Percentiles rank a stretch among this genome's conserved stretches.
phyloP scores from a whole-genome alignment of 345 rosid genomes.

The Eucalyptus virginea region DNA sequence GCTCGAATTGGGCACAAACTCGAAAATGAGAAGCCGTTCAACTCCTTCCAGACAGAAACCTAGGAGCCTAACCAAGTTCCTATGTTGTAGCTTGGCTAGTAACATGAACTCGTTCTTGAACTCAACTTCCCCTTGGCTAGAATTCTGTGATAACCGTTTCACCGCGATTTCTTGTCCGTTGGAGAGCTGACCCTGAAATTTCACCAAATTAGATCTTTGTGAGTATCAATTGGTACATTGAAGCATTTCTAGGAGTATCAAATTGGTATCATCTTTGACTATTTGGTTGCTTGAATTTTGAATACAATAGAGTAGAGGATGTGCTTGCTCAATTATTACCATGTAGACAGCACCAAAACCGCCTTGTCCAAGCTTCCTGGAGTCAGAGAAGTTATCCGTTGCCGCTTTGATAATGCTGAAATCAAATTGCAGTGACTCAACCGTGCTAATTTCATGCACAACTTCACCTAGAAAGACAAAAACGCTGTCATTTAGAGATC shows the following conservation, averaged over 20 bases:
- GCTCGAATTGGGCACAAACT: slow-evolving; percentile 29
- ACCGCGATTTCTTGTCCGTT: slow-evolving; percentile 14
- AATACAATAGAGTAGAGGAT: too few species aligned
- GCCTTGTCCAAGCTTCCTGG: too few species aligned
- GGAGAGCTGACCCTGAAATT: slow-evolving; percentile 3
- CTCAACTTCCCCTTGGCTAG: slow-evolving; percentile 23
- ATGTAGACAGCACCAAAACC: too few species aligned
- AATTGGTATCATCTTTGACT: background rate
- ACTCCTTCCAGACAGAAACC: slow-evolving; percentile 26
- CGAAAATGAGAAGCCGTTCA: slow-evolving; percentile 33
- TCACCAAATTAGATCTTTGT: background rate
- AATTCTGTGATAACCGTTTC: slow-evolving; percentile 13
- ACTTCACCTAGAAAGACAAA: too few species aligned
- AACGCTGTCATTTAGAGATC: too few species aligned
- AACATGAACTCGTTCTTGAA: slow-evolving; percentile 25
- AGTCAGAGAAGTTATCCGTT: too few species aligned
- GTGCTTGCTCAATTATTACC: background rate
- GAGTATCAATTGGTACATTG: background rate
- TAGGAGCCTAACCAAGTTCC: slow-evolving; percentile 23
- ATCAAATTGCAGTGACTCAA: too few species aligned
- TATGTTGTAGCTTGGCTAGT: slow-evolving; percentile 32
- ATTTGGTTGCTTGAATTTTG: background rate
- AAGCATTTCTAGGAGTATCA: background rate
- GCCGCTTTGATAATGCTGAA: too few species aligned
- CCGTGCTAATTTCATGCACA: too few species aligned